These are phyloP conservation scores for Hyparrhenia diplandra DNA, from an alignment of 176 grass and related monocot genomes.

Conservation along the genomic window DNA sequence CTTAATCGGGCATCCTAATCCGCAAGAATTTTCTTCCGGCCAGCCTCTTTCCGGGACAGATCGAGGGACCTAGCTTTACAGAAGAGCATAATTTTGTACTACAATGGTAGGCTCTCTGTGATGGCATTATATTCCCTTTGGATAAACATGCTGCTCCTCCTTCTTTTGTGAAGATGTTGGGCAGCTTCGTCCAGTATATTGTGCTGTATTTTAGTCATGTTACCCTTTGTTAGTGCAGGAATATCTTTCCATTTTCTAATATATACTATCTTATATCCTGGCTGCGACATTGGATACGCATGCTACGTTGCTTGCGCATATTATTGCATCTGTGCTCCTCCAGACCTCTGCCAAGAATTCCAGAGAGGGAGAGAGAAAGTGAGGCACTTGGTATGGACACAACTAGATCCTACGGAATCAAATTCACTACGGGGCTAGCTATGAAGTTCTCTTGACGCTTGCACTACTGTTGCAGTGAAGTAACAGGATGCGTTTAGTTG, in stretches of 20 bases:
- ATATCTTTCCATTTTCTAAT: constrained; percentile 7
- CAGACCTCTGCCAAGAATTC: background rate
- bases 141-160: background rate
- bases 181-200: constrained; percentile 16
- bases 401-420: background rate
- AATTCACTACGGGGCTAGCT: background rate
- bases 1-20: background rate
- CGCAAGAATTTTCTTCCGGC: background rate
- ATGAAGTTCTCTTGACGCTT: background rate
- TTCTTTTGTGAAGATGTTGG: background rate
- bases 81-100: constrained; percentile 5
- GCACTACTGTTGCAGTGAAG: background rate
- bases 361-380: background rate
- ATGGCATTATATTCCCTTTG: background rate
- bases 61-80: background rate
- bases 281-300: background rate
- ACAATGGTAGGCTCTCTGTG: background rate
- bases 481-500: background rate
- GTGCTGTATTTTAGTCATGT: background rate
- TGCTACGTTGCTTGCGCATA: background rate
- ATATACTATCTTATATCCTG: background rate
- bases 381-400: background rate
- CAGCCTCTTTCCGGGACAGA: constrained; percentile 14
- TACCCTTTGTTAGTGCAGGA: constrained; percentile 6
- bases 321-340: constrained; percentile 21